Base-by-base conservation (phyloP, 495 filamentous ascomycete genomes). In the Hypoxylon lienhwacheense region DNA sequence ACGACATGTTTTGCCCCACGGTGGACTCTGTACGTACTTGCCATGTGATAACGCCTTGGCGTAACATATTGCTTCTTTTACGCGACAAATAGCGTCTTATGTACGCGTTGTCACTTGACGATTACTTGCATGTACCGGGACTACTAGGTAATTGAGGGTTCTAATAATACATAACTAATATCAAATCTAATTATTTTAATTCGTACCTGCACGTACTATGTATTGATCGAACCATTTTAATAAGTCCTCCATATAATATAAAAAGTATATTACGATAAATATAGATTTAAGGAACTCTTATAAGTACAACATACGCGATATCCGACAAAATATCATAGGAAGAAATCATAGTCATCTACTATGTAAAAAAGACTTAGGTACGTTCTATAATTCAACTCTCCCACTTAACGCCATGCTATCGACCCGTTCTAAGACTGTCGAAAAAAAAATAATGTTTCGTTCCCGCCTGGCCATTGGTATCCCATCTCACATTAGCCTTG, bases 101-200 rank as follows among this genome's bases (percentile, higher is more conserved):
- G 49, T 50, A 60, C 50, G 56, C 56, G 56, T 5, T 46, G 46
- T 60, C 56, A 60, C 56, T 60, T 60, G 56, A 60, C 45, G 14
- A 39, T 39, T 37, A 32, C 24, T 35, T 36, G 3, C 17, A n/a
- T n/a, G n/a, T n/a, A n/a, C n/a, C n/a, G n/a, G n/a, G n/a, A n/a
- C n/a, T n/a, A n/a, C n/a, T n/a, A n/a, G n/a, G n/a, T n/a, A n/a
- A n/a, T n/a, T n/a, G n/a, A n/a, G n/a, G n/a, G n/a, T n/a, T n/a
- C n/a, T n/a, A n/a, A n/a, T n/a, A n/a, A n/a, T n/a, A n/a, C n/a
- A n/a, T n/a, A n/a, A n/a, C n/a, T n/a, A n/a, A n/a, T n/a, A n/a
- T n/a, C n/a, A n/a, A n/a, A n/a, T n/a, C n/a, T n/a, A n/a, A n/a
- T n/a, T n/a, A n/a, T n/a, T n/a, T n/a, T n/a, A n/a, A n/a, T n/a